Base-by-base conservation (phyloP, 208 protist genomes). In the Leishmania gerbilli region DNA sequence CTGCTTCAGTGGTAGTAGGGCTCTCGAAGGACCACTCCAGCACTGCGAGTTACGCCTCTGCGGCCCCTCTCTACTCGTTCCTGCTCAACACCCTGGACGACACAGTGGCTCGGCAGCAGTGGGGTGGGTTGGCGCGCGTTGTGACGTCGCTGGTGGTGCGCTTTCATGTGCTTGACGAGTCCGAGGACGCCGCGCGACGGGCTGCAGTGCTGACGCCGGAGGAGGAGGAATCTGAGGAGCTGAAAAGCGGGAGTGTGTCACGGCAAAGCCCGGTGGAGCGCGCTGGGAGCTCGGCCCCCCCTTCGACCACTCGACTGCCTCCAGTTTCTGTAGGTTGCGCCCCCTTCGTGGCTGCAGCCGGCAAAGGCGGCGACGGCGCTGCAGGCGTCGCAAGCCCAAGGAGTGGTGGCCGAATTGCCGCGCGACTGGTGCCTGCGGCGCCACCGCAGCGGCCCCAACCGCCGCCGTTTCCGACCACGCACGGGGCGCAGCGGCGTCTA, bases 71-170 rank as follows among this genome's bases (percentile, higher is more conserved):
- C 60, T 85, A 85, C 64, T 85, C 82, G 31, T 85, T 93, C 62
- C 77, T 93, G n/a, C 76, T 81, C 53, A 84, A 82, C 76, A 80
- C 77, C 17, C 71, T 90, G 27, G 69, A 87, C 37, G 91, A 95
- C 71, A 76, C 40, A 45, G 84, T 86, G 53, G 84, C 82, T 31
- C 82, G 88, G 53, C 88, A 88, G 82, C 80, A 87, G 80, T 95
- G 91, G 92, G 71, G 89, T 8, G 88, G 86, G 27, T 56, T 96
- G 79, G 88, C 89, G 19, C 90, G 91, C 65, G 77, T 97, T 37
- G 79, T 97, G 24, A 90, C 88, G 31, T 94, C 91, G 34, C 82
- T 97, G 17, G 79, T 94, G 34, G 90, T 90, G 47, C 91, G 92
- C 8, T 87, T 95, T 55, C 88, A 87, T 67, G 83, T 96, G 31